Evolutionary conservation across 1,284 basidiomycete genomes (phyloP).

Genomic region (Agroathelia rolfsii): DNA sequence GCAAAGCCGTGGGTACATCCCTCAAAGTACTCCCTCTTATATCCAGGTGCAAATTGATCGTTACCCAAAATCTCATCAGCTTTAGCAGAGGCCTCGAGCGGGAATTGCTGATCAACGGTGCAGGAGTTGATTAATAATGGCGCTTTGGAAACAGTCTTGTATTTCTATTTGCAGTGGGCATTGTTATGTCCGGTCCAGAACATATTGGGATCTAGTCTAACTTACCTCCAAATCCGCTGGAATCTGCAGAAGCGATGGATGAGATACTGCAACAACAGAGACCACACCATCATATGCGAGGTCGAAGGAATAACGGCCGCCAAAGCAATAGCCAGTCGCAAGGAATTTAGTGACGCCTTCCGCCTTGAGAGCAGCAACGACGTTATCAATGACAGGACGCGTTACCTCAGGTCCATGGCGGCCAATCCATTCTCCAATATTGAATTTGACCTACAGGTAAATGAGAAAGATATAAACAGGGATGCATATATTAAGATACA

Average conservation of each 20-base stretch:
- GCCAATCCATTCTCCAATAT: conserved; percentile 15
- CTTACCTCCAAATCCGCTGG: conserved; percentile 54
- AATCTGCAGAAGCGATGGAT: conserved; percentile 59
- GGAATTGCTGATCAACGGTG: conserved; percentile 25
- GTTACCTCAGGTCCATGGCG: conserved; percentile 14
- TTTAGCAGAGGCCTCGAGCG: conserved; percentile 16
- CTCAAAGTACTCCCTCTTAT: conserved; percentile 32
- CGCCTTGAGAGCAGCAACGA: conserved; percentile 17
- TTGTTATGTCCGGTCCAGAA: no score
- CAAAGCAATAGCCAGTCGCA: conserved; percentile 18
- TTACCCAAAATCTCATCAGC: conserved; percentile 33
- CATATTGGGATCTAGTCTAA: no score
- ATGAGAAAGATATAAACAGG: neutral
- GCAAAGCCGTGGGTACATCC: conserved; percentile 47
- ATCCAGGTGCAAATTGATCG: conserved; percentile 27
- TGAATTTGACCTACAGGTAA: conserved; percentile 8
- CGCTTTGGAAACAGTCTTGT: conserved; percentile 19
- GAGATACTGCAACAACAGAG: conserved; percentile 31
- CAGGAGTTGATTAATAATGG: conserved; percentile 38
- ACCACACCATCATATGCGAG: conserved; percentile 18
- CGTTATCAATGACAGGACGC: conserved; percentile 16
- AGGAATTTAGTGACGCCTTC: conserved; percentile 19
- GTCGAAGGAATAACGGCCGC: conserved; percentile 19
- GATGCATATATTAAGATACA: neutral
- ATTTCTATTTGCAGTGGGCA: no score